Evolutionary conservation across 305 asterid genomes (phyloP), one percentile per base, ranked within the genome.

Genomic region (Stenogyne calaminthoides): DNA sequence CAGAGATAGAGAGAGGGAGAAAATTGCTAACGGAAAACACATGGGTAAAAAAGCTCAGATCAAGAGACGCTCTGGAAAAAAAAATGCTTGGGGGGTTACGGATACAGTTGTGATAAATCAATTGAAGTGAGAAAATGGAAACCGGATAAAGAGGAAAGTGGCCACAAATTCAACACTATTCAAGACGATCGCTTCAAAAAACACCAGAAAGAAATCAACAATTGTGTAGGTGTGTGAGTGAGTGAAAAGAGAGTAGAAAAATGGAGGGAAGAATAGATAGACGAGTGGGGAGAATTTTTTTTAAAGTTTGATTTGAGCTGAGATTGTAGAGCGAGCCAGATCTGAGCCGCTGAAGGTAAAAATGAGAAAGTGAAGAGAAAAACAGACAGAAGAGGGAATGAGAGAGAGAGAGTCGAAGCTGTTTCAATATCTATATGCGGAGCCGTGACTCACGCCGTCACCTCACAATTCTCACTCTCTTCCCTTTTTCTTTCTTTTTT

Each of bases 371-470:
- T 61, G 66, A 19, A 67, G 66, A 73, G 75, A 40, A 60, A 55
- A 16, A 44, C 12, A 51, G 70, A 46, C 34, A 57, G 27, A 2
- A 67, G n/a, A n/a, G n/a, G n/a, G n/a, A n/a, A n/a, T n/a, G 74
- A 49, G 55, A 18, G 55, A 44, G 52, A 34, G 36, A 9, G 70
- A 60, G 74, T 54, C 64, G 83, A 55, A 46, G 75, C 73, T 54
- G 68, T 69, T 66, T 73, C 55, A 14, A 67, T 74, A 46, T 68
- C 39, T 52, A 32, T 52, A 12, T 69, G 76, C 81, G 76, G 72
- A 88, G 95, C 91, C 91, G 82, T 70, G 79, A 69, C 82, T 79
- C 83, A 86, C 94, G 88, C 94, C 91, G 80, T 65, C 69, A 47
- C 25, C 54, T 2, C 58, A 0, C 67, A 20, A 8, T 8, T 39